These are phyloP conservation scores for Cercophora sp. DNA, from an alignment of 495 filamentous ascomycete species.

Conservation along the genomic window DNA sequence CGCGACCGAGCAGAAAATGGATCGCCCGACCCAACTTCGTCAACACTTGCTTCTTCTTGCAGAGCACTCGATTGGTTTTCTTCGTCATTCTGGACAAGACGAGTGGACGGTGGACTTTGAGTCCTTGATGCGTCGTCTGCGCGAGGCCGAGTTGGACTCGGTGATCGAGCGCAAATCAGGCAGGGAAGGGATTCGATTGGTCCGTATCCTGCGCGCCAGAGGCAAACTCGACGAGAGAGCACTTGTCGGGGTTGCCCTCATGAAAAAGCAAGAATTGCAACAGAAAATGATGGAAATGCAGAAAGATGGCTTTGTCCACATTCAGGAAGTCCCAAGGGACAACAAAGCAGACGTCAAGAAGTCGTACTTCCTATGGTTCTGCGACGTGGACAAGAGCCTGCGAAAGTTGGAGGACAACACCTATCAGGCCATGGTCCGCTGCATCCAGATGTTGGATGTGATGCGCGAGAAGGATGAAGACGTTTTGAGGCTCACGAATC, in stretches of 20 bases:
- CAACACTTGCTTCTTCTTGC: slow-evolving; percentile 72
- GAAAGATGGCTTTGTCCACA: slow-evolving; percentile 73
- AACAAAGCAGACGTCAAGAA: slow-evolving; percentile 67
- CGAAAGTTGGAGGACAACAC: slow-evolving; percentile 65
- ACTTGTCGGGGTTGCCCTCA: slow-evolving; percentile 65
- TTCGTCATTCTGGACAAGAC: slow-evolving; percentile 57
- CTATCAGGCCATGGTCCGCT: slow-evolving; percentile 87
- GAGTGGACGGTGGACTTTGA: slow-evolving; percentile 80
- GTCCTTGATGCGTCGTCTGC: slow-evolving; percentile 60
- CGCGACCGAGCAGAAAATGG: slow-evolving; percentile 36
- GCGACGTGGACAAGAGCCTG: slow-evolving; percentile 66
- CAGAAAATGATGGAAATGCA: slow-evolving; percentile 77
- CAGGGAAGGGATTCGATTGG: slow-evolving; percentile 67
- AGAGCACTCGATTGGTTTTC: slow-evolving; percentile 66
- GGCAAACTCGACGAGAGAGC: slow-evolving; percentile 92
- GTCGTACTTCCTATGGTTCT: slow-evolving; percentile 87
- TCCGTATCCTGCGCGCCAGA: slow-evolving; percentile 75
- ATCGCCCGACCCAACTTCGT: slow-evolving; percentile 59
- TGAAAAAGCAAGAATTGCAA: slow-evolving; percentile 76
- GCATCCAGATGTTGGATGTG: slow-evolving; percentile 67
- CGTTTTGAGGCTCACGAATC: slow-evolving; percentile 70
- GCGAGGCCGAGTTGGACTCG: slow-evolving; percentile 70
- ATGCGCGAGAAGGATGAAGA: slow-evolving; percentile 63
- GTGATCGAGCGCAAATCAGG: slow-evolving; percentile 73
- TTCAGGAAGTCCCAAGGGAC: slow-evolving; percentile 90